A percentile compares a stretch with the other conserved stretches of the same genome.
Conservation (phyloP, 2,329 filamentous ascomycete species). For the Colletotrichum eremochloae region DNA sequence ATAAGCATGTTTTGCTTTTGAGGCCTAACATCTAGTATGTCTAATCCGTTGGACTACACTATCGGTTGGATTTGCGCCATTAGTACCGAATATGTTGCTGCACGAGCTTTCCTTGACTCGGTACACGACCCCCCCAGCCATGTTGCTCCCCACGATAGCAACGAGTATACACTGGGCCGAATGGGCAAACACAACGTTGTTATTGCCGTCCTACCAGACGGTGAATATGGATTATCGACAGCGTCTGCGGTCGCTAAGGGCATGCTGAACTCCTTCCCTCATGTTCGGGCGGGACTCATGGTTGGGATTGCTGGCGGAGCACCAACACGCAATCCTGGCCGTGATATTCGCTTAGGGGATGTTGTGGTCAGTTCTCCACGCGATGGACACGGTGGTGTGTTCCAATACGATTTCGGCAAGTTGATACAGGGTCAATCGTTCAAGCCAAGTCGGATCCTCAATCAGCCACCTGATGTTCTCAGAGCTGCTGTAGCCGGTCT, state of each 20-base stretch:
- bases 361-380: conserved; percentile 28
- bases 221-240: conserved; percentile 42
- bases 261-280: conserved; percentile 36
- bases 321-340: neutral
- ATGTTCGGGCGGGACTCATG: conserved; percentile 34
- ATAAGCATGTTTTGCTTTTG: too few relatives aligned
- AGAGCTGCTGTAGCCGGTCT: neutral
- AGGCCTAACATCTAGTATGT: too few relatives aligned
- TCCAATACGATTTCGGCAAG: conserved; percentile 42
- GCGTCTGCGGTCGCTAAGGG: conserved; percentile 41
- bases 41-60: too few relatives aligned
- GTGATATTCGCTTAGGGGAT: conserved; percentile 31
- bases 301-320: conserved; percentile 23
- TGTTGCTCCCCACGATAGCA: conserved; percentile 43
- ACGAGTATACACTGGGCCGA: conserved; percentile 45
- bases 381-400: neutral
- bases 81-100: neutral
- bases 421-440: neutral
- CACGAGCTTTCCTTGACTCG: conserved; percentile 13
- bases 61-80: too few relatives aligned
- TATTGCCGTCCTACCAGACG: conserved; percentile 45
- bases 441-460: neutral
- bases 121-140: conserved; percentile 26
- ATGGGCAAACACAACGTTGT: conserved; percentile 46
- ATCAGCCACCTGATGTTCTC: conserved; percentile 21